These are phyloP conservation scores for Trebouxia gelatinosa DNA, from an alignment of 163 green algal genomes.

Conservation along the genomic window DNA sequence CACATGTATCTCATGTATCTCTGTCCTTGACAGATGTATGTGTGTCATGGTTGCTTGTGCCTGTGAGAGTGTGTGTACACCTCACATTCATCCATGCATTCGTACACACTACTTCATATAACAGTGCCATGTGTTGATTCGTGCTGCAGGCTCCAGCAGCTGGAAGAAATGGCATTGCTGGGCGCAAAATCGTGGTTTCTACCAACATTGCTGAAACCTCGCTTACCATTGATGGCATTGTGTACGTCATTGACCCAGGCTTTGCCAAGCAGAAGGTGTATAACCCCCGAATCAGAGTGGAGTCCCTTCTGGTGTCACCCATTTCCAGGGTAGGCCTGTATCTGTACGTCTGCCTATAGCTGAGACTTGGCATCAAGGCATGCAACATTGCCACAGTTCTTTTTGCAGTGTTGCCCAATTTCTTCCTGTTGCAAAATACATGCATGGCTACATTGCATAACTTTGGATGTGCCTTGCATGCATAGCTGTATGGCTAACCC, in stretches of 20 bases:
- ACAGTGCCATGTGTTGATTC: too few species aligned
- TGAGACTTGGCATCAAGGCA: neutral
- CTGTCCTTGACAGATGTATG: too few species aligned
- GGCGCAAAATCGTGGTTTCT: conserved; percentile 97
- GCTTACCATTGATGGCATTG: conserved; percentile 99
- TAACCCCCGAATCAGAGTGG: conserved; percentile 96
- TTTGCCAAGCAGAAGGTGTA: conserved; percentile 99
- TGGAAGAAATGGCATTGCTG: conserved; percentile 58
- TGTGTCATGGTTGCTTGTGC: too few species aligned
- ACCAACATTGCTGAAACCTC: conserved; percentile 99
- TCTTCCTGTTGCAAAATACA: neutral
- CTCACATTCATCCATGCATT: too few species aligned
- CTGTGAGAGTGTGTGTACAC: too few species aligned
- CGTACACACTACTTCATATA: too few species aligned
- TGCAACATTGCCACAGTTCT: neutral
- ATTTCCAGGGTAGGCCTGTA: conserved; percentile 77
- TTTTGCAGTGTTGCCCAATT: neutral
- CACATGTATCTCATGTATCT: too few species aligned
- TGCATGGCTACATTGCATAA: neutral
- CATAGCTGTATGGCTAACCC: too few species aligned
- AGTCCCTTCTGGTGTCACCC: conserved; percentile 97
- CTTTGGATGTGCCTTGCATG: too few species aligned
- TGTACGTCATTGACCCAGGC: conserved; percentile 99
- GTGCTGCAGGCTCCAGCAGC: conserved; percentile 68
- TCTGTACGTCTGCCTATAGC: neutral